A percentile compares a stretch with the other conserved stretches of the same genome.
phyloP scores from a whole-genome alignment of 345 rosid species.

The Eucalyptus tenuipes region DNA sequence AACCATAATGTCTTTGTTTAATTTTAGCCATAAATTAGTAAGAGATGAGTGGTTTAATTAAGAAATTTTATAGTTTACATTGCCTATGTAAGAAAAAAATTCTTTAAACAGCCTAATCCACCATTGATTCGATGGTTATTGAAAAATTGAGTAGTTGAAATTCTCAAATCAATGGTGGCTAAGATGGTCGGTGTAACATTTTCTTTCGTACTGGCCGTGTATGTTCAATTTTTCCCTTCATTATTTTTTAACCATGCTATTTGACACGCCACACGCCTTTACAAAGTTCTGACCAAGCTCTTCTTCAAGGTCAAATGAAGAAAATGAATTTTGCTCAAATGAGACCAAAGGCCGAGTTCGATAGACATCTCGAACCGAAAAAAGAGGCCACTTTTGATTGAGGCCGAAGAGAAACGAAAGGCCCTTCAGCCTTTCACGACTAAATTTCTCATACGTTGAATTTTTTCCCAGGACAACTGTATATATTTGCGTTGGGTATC shows the following conservation, averaged over 20 bases:
- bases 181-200: background rate
- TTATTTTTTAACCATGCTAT: background rate
- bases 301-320: background rate
- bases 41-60: background rate
- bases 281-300: background rate
- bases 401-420: background rate
- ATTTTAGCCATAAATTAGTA: background rate
- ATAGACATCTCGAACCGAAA: background rate
- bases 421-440: background rate
- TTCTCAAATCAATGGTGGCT: background rate
- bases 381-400: background rate
- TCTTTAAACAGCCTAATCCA: background rate
- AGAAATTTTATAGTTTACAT: background rate
- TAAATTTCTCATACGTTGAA: background rate
- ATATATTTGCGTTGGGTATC: background rate
- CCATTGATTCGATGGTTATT: background rate
- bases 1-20: background rate
- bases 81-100: background rate
- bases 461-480: background rate
- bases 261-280: background rate
- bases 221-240: background rate
- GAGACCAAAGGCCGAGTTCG: background rate
- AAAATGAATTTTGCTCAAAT: background rate
- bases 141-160: background rate
- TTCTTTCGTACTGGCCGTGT: background rate